These are phyloP conservation scores for Fusarium concolor DNA, from an alignment of 2,329 filamentous ascomycete genomes.

Conservation along the genomic window DNA sequence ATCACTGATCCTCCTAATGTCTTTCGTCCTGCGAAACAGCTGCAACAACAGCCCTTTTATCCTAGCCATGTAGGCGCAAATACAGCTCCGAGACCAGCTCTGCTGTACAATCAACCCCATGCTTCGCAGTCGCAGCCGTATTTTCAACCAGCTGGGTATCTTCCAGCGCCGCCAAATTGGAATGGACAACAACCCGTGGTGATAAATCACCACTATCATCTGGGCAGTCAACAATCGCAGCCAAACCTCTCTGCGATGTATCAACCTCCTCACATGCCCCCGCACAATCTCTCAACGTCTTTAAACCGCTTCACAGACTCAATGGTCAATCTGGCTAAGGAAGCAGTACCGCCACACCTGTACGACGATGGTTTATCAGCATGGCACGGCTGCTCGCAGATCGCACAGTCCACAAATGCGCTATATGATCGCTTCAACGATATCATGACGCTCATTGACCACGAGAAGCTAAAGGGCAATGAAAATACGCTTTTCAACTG, in stretches of 20 bases:
- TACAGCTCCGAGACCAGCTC: not conserved
- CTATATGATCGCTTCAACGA: slow-evolving; percentile 73
- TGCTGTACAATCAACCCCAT: slow-evolving; percentile 38
- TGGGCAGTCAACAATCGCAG: slow-evolving; percentile 39
- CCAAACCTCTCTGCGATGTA: not conserved
- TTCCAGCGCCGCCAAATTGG: slow-evolving; percentile 42
- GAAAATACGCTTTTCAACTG: slow-evolving; percentile 66
- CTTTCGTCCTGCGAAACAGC: slow-evolving; percentile 6
- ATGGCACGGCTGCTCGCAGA: slow-evolving; percentile 56
- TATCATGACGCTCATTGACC: slow-evolving; percentile 78
- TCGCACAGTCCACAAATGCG: slow-evolving; percentile 59
- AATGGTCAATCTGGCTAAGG: slow-evolving; percentile 57
- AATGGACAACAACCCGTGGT: slow-evolving; percentile 56
- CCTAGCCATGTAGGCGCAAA: not conserved
- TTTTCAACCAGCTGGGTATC: slow-evolving; percentile 40
- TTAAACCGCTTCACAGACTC: slow-evolving; percentile 55
- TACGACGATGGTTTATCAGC: slow-evolving; percentile 58
- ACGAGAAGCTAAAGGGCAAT: slow-evolving; percentile 64
- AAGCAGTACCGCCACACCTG: slow-evolving; percentile 54
- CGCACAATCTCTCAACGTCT: slow-evolving; percentile 27
- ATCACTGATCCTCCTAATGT: slow-evolving; percentile 21
- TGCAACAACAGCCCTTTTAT: not conserved
- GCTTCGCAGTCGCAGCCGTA: slow-evolving; percentile 41
- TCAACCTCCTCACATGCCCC: not conserved
- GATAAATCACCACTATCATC: slow-evolving; percentile 65